Evolutionary conservation across 2,329 filamentous ascomycete species (phyloP), one percentile per base, ranked within the genome.

Genomic region (Aspergillus pseudoterreus): DNA sequence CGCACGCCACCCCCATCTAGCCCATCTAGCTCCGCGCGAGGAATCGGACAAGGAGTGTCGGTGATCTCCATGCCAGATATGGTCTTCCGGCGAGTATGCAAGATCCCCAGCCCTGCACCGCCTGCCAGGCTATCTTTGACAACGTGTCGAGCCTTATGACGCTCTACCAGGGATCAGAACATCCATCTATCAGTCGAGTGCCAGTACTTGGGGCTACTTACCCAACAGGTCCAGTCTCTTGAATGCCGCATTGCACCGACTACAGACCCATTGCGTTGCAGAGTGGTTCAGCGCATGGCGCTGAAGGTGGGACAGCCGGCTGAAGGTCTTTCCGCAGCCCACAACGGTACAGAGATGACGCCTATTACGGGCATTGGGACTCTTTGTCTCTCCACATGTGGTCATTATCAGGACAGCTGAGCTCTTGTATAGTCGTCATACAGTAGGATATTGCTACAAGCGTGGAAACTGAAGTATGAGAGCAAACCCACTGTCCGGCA

Each of bases 241-340:
- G n/a, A 35, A 49, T 19, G 47, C 5, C 8, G 47, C 47, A 35
- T 43, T 43, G 24, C 47, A 49, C 14, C 47, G 21, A n/a, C 17
- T 19, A 22, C 47, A 49, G 22, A 43, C 22, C 47, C 38, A 49
- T 30, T 33, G 47, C 11, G 27, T 43, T 6, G 27, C 24, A 27
- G 47, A 49, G 47, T 49, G 47, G 47, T 49, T 49, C 47, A 49
- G 38, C n/a, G 47, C 27, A 43, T 49, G 47, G 17, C 47, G 47
- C 22, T 49, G 47, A 8, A 49, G 39, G 38, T 49, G 47, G 39
- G 47, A 49, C 47, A 35, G 21, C 15, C 47, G 47, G 15, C 27
- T 43, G 38, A 49, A 49, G n/a, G 47, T 3, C 30, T 49, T 49
- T 4, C 30, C 39, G 24, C 47, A 49, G 3, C 38, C 47, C 12